Conservation (phyloP, 192 early-diverging fungal genomes). For the Coemansia sp. region DNA sequence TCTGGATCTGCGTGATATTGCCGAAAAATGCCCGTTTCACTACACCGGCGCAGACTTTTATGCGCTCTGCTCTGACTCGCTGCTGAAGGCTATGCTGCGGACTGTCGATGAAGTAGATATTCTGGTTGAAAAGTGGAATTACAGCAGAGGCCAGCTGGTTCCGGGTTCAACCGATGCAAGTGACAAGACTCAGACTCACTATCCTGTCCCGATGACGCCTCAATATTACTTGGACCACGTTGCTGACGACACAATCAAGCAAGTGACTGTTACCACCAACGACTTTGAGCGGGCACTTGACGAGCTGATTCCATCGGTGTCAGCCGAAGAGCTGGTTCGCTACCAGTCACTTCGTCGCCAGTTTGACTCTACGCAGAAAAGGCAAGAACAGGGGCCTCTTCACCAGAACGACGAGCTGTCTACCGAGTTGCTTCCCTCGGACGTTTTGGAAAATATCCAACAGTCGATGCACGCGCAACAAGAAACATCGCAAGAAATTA, state of each 20-base stretch:
- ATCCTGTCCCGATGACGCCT: constrained; percentile 72
- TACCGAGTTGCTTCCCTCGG: background rate
- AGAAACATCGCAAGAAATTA: background rate
- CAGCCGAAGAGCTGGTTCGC: constrained; percentile 79
- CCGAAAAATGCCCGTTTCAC: constrained; percentile 84
- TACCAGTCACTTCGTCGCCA: constrained; percentile 79
- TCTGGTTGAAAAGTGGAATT: constrained; percentile 52
- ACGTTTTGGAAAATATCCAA: constrained; percentile 2
- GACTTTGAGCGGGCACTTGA: constrained; percentile 85
- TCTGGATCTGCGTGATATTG: constrained; percentile 72
- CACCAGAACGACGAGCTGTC: background rate
- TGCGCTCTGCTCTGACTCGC: constrained; percentile 95
- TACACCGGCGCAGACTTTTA: constrained; percentile 99
- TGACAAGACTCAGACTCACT: constrained; percentile 6
- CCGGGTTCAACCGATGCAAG: constrained; percentile 12
- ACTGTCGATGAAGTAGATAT: constrained; percentile 72
- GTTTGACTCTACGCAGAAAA: constrained; percentile 64
- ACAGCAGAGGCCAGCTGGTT: constrained; percentile 25
- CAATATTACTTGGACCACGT: constrained; percentile 91
- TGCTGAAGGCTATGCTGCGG: constrained; percentile 93
- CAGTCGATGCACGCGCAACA: constrained; percentile 1
- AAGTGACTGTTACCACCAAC: constrained; percentile 75
- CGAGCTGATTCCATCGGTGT: constrained; percentile 89
- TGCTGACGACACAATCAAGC: constrained; percentile 64
- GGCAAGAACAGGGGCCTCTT: background rate